Conservation (phyloP, 768 basidiomycete genomes). For the Serpula lacrymans region DNA sequence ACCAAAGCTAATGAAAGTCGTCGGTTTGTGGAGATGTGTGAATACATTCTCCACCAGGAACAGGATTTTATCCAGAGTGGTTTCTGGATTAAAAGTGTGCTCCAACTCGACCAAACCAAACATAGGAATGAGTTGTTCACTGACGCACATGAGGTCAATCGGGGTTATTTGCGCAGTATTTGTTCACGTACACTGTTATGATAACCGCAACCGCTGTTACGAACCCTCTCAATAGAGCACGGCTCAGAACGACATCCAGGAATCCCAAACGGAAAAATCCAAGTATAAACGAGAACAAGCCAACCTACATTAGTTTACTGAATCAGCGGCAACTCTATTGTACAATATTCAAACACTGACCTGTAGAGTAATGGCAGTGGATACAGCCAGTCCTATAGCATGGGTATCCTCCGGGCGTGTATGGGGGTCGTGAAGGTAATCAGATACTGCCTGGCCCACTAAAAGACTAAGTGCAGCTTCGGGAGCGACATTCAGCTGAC, state of each 20-base stretch:
- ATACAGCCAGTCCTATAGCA: constrained; percentile 59
- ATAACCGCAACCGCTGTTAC: constrained; percentile 82
- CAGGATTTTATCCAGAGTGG: constrained; percentile 70
- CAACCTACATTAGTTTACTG: constrained; percentile 48
- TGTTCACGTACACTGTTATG: constrained; percentile 66
- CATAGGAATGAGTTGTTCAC: constrained; percentile 88
- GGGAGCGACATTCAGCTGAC: constrained; percentile 80
- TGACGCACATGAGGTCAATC: constrained; percentile 20
- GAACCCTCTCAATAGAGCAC: constrained; percentile 85
- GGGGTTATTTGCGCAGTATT: neutral
- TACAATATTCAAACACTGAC: constrained; percentile 37
- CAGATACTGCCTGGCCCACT: constrained; percentile 81
- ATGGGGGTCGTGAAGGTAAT: constrained; percentile 56
- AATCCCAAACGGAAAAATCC: constrained; percentile 90
- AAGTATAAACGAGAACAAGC: constrained; percentile 78
- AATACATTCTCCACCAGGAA: constrained; percentile 67
- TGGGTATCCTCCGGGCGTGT: constrained; percentile 31
- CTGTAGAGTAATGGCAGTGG: constrained; percentile 84
- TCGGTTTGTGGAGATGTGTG: constrained; percentile 57
- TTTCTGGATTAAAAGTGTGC: constrained; percentile 53
- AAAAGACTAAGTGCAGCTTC: constrained; percentile 87
- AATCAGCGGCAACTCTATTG: neutral
- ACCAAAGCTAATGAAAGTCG: constrained; percentile 71
- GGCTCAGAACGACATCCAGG: constrained; percentile 89
- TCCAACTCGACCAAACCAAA: constrained; percentile 68